These are phyloP conservation scores for Pseudogymnoascus sp. DNA, from an alignment of 2,329 filamentous ascomycete genomes.

Conservation along the genomic window DNA sequence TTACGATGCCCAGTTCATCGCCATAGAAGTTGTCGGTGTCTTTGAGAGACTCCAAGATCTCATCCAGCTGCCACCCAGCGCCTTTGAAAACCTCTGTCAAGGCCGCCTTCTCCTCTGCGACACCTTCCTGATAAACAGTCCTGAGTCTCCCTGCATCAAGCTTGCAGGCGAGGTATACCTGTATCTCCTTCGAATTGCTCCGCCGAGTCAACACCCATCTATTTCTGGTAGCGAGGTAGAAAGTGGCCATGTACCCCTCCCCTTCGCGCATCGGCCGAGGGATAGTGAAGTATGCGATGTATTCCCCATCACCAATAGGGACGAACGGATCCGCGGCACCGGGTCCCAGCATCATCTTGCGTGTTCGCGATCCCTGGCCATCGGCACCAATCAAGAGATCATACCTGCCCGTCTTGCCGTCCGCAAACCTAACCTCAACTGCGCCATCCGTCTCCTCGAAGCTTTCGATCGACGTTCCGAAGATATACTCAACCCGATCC, in stretches of 20 bases:
- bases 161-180: slow-evolving; percentile 35
- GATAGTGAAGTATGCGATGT: slow-evolving; percentile 36
- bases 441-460: slow-evolving; percentile 24
- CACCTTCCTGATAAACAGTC: slow-evolving; percentile 25
- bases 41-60: slow-evolving; percentile 39
- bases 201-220: slow-evolving; percentile 38
- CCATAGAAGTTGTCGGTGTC: slow-evolving; percentile 41
- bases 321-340: slow-evolving; percentile 22
- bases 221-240: slow-evolving; percentile 33
- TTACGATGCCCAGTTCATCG: slow-evolving; percentile 40
- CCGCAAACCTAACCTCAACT: slow-evolving; percentile 37
- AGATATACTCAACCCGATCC: slow-evolving; percentile 27
- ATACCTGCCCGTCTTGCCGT: slow-evolving; percentile 38
- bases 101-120: slow-evolving; percentile 35
- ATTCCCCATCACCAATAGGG: slow-evolving; percentile 22
- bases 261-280: slow-evolving; percentile 26
- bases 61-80: slow-evolving; percentile 40
- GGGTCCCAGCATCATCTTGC: slow-evolving; percentile 36
- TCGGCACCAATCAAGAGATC: slow-evolving; percentile 52
- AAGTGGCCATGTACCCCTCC: slow-evolving; percentile 34
- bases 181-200: slow-evolving; percentile 33
- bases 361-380: slow-evolving; percentile 45
- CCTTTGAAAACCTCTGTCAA: slow-evolving; percentile 36
- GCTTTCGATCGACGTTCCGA: slow-evolving; percentile 29
- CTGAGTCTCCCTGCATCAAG: slow-evolving; percentile 26